Evolutionary conservation across 1,284 basidiomycete species (phyloP).

Genomic region (Cutaneotrichosporon sp.): DNA sequence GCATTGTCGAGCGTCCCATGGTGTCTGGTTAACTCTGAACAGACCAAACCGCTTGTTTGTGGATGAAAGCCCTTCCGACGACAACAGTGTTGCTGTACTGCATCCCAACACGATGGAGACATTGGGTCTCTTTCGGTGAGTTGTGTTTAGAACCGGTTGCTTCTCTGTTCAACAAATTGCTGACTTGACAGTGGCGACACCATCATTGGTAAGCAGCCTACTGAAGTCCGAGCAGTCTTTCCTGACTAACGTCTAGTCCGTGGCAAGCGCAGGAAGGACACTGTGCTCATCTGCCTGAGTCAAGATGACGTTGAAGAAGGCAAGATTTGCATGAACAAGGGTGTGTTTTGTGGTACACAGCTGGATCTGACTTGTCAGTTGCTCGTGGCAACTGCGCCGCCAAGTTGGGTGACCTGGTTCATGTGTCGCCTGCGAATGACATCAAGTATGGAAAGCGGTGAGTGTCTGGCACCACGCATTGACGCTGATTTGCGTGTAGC

Average conservation of each 20-base stretch:
- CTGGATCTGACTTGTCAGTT: conserved; percentile 54
- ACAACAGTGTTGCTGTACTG: conserved; percentile 83
- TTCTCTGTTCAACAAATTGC: not conserved
- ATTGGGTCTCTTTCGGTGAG: conserved; percentile 84
- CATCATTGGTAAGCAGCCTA: conserved; percentile 34
- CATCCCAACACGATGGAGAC: conserved; percentile 96
- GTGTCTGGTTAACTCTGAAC: conserved; percentile 13
- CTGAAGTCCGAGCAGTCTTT: not conserved
- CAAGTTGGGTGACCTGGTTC: conserved; percentile 93
- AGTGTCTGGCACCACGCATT: conserved; percentile 4
- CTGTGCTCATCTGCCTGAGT: conserved; percentile 90
- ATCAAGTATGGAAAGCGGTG: conserved; percentile 97
- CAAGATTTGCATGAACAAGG: conserved; percentile 96
- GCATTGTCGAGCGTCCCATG: conserved; percentile 45
- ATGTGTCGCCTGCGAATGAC: conserved; percentile 91
- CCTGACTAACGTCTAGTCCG: conserved; percentile 48
- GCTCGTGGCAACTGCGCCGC: conserved; percentile 97
- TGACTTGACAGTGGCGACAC: conserved; percentile 35
- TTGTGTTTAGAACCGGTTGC: no score
- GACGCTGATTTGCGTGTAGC: conserved; percentile 19
- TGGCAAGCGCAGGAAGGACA: conserved; percentile 92
- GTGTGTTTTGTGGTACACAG: conserved; percentile 32
- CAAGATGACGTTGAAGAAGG: conserved; percentile 96
- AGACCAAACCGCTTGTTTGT: conserved; percentile 93
- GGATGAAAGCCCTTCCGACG: conserved; percentile 83